Evolutionary conservation across 2,329 filamentous ascomycete genomes (phyloP), one percentile per base, ranked within the genome.

Genomic region (Ophiosphaerella herpotricha): DNA sequence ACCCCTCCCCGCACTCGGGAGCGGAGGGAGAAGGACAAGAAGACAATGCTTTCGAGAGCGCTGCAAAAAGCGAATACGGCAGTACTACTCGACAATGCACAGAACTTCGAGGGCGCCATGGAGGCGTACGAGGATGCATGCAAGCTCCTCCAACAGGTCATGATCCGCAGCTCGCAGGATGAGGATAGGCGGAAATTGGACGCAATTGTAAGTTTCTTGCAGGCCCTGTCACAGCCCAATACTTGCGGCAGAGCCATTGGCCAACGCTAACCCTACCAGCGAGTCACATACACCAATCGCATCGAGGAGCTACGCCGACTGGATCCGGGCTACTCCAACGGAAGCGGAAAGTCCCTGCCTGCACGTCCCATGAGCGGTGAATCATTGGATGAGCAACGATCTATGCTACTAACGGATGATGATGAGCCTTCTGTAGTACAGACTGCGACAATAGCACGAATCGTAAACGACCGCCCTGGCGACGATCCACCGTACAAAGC

Each of bases 61-160:
- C 78, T 99, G 46, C 89, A 96, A 70, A 96, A 97, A 75, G 94
- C 94, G 42, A 97, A 99, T 68, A 93, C 90, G 11, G 94, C 94
- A 18, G 94, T 99, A 23, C 83, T 97, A 60, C 83, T 99, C 35
- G 94, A 99, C 75, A 97, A 97, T 82, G 91, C 91, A 12, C 90
- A 94, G 66, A 96, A 97, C 67, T 93, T 94, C 56, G 90, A 93
- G 70, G 91, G 90, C 35, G 94, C 94, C 14, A 87, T 95, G 68
- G 85, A 91, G 64, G 91, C 93, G 12, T 99, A 99, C 70, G 81
- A 84, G 9, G 94, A 99, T 74, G 94, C 95, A 4, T 99, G 94
- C 69, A 84, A 87, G 47, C 79, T 99, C 51, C 77, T 99, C 46
- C 88, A 93, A 60, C 87, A 95, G 65, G 94, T 99, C 4, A 88